A percentile compares a stretch with the other conserved stretches of the same genome.
These are phyloP conservation scores for Penicillium sp. DNA, from an alignment of 2,329 filamentous ascomycete species.

Conservation along the genomic window DNA sequence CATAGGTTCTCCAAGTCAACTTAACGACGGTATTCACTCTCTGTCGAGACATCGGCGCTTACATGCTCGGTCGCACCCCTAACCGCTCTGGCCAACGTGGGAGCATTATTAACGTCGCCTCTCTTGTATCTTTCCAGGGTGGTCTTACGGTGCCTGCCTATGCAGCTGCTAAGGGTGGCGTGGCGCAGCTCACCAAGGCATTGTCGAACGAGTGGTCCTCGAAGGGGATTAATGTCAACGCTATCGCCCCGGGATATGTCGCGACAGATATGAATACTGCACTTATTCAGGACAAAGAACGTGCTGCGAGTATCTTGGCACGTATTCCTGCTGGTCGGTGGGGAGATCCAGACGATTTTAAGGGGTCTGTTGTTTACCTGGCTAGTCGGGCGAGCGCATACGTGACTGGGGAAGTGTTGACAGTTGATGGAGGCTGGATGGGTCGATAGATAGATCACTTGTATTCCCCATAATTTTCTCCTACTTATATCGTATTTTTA, in stretches of 20 bases:
- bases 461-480: too few species aligned
- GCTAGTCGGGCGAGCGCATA: slow-evolving; percentile 73
- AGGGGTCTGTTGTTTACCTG: slow-evolving; percentile 74
- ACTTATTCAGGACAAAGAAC: slow-evolving; percentile 67
- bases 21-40: slow-evolving; percentile 71
- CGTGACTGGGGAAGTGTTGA: slow-evolving; percentile 75
- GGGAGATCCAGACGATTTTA: slow-evolving; percentile 82
- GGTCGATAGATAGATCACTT: slow-evolving; percentile 56
- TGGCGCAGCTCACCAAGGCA: slow-evolving; percentile 81
- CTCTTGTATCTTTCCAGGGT: slow-evolving; percentile 78
- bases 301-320: slow-evolving; percentile 70
- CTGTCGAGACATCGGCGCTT: slow-evolving; percentile 23
- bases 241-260: slow-evolving; percentile 86
- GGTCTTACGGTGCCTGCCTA: slow-evolving; percentile 87
- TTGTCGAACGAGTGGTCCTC: slow-evolving; percentile 82
- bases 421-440: slow-evolving; percentile 93
- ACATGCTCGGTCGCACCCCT: slow-evolving; percentile 21
- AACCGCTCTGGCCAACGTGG: slow-evolving; percentile 12
- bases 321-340: slow-evolving; percentile 81
- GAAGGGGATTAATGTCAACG: slow-evolving; percentile 81
- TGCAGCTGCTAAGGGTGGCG: slow-evolving; percentile 79
- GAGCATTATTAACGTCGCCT: slow-evolving; percentile 77
- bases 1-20: slow-evolving; percentile 75
- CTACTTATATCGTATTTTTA: too few species aligned
- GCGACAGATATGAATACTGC: slow-evolving; percentile 92